Evolutionary conservation across 306 rosid genomes (phyloP), one percentile per base, ranked within the genome.

Genomic region (Casuarina cunninghamiana): DNA sequence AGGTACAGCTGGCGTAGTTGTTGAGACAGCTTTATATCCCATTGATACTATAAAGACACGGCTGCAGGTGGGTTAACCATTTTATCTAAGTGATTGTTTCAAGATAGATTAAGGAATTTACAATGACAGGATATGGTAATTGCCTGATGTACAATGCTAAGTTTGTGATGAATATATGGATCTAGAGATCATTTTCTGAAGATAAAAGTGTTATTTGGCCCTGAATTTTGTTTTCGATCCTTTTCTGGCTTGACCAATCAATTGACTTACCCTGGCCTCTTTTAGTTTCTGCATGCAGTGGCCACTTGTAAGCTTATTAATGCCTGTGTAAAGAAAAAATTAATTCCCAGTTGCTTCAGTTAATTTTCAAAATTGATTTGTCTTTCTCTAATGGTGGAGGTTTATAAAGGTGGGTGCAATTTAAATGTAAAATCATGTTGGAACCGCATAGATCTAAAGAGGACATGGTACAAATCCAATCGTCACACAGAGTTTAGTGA

Each of bases 41-140:
- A 94, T 94, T 61, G 98, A 92, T 84, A 94, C 98, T 44, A 92
- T 92, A 87, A 94, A 92, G 88, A 94, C 98, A 68, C 92, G 98
- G 77, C 87, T 94, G 71, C 97, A 94, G 98, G 98, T 89, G 89
- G 77, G 91, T 78, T 86, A 75, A 57, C 71, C 60, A 32, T 74
- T 44, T 54, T 17, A 9, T 32, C 55, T 60, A 32, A 53, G 17
- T 39, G 26, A 19, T 39, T 19, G 70, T 63, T 77, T 44, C 51
- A 57, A 35, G 26, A 50, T 74, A 67, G 43, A 69, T 72, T 73
- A 43, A 32, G 62, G 67, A 69, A 77, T 74, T 53, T 44, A 70
- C 53, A 71, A 79, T 74, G 58, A 46, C 53, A n/a, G 54, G 55
- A 72, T 50, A 78, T 80, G 73, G 26, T 54, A 55, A 73, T 74